These are phyloP conservation scores for Alternaria sp. DNA, from an alignment of 2,329 filamentous ascomycete species.

Conservation along the genomic window DNA sequence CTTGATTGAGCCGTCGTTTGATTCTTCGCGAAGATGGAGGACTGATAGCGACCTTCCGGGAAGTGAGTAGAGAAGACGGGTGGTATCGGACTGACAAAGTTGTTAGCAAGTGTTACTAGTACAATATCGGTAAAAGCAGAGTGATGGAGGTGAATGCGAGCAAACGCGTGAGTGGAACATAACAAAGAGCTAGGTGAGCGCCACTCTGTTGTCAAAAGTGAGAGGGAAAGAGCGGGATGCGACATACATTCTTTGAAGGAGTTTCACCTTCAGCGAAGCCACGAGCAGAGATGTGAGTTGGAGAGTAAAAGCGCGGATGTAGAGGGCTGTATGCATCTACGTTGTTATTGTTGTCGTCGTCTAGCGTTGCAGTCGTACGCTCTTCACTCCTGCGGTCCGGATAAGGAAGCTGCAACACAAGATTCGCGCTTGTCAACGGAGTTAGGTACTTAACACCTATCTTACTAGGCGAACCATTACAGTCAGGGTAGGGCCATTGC, in stretches of 20 bases:
- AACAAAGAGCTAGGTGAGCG: conserved; percentile 9
- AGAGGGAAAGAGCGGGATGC: conserved; percentile 22
- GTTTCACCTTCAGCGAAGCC: conserved; percentile 32
- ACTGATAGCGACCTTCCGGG: conserved; percentile 16
- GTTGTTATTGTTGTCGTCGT: not conserved
- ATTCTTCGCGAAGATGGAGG: conserved; percentile 18
- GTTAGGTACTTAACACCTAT: conserved; percentile 15
- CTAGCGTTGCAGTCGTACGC: conserved; percentile 12
- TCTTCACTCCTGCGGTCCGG: conserved; percentile 30
- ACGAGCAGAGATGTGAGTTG: conserved; percentile 30
- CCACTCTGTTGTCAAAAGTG: conserved; percentile 12
- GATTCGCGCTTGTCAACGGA: conserved; percentile 14
- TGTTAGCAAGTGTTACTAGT: conserved; percentile 16
- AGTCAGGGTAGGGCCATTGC: conserved; percentile 26
- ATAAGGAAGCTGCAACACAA: conserved; percentile 14
- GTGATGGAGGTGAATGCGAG: conserved; percentile 17
- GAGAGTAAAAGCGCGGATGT: conserved; percentile 46
- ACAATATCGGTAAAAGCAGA: not conserved
- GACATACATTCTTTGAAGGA: conserved; percentile 47
- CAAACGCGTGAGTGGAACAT: conserved; percentile 3
- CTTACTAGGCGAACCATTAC: conserved; percentile 18
- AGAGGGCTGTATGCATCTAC: conserved; percentile 14
- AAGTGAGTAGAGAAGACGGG: conserved; percentile 34
- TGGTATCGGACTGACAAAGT: conserved; percentile 33
- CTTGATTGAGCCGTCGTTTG: conserved; percentile 31